Conservation (phyloP, 352 stramenopile genomes). For the Phytophthora constricta region DNA sequence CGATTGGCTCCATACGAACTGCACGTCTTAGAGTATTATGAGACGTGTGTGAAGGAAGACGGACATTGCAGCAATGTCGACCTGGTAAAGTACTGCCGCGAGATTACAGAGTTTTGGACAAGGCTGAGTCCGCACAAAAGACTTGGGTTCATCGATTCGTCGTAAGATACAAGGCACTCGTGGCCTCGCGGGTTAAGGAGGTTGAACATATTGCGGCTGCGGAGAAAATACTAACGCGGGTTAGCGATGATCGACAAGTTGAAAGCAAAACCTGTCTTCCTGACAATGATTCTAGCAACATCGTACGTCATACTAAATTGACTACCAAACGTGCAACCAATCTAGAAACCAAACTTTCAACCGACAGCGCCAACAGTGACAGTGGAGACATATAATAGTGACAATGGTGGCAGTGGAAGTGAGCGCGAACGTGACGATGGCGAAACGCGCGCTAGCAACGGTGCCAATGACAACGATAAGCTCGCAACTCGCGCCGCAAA, state of each 20-base stretch:
- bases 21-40: neutral
- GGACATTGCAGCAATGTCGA: neutral
- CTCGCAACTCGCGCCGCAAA: no score
- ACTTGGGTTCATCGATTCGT: neutral
- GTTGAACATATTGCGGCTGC: neutral
- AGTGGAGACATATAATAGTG: neutral
- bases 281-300: neutral
- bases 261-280: no score
- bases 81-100: no score
- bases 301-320: neutral
- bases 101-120: no score
- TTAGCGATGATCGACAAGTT: neutral
- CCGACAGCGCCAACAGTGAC: neutral
- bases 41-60: neutral
- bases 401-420: neutral
- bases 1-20: neutral
- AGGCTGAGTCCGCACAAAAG: neutral
- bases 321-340: neutral
- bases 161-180: neutral
- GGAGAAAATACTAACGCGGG: neutral
- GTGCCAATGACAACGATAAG: no score
- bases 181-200: neutral
- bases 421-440: no score
- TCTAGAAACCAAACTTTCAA: neutral
- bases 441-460: no score